Evolutionary conservation across 1,284 basidiomycete species (phyloP), one percentile per base, ranked within the genome.

Genomic region (Naganishia liquefaciens): DNA sequence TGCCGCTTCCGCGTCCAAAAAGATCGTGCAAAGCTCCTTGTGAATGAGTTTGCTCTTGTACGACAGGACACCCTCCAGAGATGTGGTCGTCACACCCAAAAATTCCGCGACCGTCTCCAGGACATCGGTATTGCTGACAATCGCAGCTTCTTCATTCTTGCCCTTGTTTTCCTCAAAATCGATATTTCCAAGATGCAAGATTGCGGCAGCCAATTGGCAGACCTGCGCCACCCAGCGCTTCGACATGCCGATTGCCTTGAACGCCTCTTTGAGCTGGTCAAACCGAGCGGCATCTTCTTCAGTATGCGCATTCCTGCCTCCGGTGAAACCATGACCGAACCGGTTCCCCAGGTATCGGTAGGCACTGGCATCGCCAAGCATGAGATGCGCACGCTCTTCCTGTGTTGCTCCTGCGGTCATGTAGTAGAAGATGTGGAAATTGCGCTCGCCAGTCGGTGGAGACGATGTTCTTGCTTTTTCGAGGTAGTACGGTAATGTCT

Each of bases 391-490:
- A 44, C 91, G 82, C 76, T 98, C 95, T 72, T 98, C 94, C 0
- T 85, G 77, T 0, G 88, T 86, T 1, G 93, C 91, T 46, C 95
- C 95, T 1, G 92, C 88, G 63, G 93, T 86, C 72, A 98, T 86
- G 78, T 96, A 94, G 78, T 97, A 95, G 79, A 98, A 96, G 53
- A 95, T 90, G 77, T 98, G 93, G 78, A 98, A 99, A 72, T 95
- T 97, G 28, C 93, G 86, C 77, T 96, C 92, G 62, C 91, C 91
- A 3, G 88, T 88, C 0, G 88, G 86, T 0, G 76, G 76, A 0
- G 73, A 62, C 23, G 64, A 49, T 15, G 53, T 51, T 19, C 91
- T 86, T 66, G 88, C 89, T 51, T 90, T 85, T 78, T 99, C 93
- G 64, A 99, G 85, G 80, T 95, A 97, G 81, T 99, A 99, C 74